These are phyloP conservation scores for Rhodomyrtus tomentosa DNA, from an alignment of 345 rosid genomes.

Conservation along the genomic window DNA sequence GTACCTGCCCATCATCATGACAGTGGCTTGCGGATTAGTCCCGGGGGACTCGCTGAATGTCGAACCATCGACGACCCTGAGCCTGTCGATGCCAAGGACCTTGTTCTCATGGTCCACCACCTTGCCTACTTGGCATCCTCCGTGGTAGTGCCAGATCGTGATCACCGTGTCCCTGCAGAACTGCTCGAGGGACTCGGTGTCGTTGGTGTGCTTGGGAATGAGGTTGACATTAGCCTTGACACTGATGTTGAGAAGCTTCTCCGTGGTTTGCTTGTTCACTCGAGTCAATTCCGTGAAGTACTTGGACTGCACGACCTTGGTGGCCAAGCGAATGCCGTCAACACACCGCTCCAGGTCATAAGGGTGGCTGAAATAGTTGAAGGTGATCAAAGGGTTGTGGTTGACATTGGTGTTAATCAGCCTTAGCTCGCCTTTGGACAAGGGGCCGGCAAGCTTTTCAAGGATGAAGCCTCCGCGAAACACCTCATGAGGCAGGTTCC, in stretches of 20 bases:
- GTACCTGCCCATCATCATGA: conserved; percentile 99
- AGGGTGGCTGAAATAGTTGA: conserved; percentile 86
- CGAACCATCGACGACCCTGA: conserved; percentile 81
- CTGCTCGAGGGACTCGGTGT: conserved; percentile 82
- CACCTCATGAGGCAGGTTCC: conserved; percentile 54
- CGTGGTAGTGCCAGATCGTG: conserved; percentile 98
- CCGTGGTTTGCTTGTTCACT: conserved; percentile 30
- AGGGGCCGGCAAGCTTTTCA: conserved; percentile 64
- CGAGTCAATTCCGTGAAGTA: conserved; percentile 52
- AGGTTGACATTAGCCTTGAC: conserved; percentile 72
- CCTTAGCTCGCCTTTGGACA: conserved; percentile 61
- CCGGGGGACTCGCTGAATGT: conserved; percentile 76
- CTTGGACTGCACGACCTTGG: conserved; percentile 52
- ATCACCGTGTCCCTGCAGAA: conserved; percentile 90
- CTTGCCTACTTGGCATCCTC: conserved; percentile 80
- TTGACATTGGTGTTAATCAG: conserved; percentile 58
- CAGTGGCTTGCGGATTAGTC: conserved; percentile 94
- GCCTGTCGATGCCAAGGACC: conserved; percentile 62
- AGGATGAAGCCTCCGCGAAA: conserved; percentile 91
- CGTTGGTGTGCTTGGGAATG: conserved; percentile 60
- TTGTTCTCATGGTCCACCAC: conserved; percentile 44
- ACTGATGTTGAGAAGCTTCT: conserved; percentile 60
- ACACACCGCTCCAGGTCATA: conserved; percentile 65
- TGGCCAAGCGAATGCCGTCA: conserved; percentile 45
- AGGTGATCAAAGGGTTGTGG: conserved; percentile 76